phyloP scores from a whole-genome alignment of 306 rosid genomes.

The Pyrus communis region DNA sequence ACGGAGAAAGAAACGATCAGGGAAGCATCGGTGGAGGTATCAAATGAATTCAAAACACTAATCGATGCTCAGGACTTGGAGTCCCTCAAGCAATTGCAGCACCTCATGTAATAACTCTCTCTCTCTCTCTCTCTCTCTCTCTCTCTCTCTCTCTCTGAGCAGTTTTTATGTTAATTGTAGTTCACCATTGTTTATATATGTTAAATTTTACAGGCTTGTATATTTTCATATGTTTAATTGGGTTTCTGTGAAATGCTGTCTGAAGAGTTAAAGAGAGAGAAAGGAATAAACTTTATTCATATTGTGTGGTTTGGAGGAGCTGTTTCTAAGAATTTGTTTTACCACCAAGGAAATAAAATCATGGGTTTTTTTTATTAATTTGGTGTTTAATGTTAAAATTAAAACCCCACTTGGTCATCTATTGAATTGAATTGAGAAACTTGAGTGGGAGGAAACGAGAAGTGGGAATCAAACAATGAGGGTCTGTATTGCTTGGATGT shows the following conservation, averaged over 20 bases:
- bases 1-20: slow-evolving; percentile 34
- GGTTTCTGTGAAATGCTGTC: background rate
- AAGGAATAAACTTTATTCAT: background rate
- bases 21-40: slow-evolving; percentile 48
- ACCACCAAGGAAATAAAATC: background rate
- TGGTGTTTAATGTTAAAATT: background rate
- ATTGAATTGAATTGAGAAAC: background rate
- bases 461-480: background rate
- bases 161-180: background rate
- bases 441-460: background rate
- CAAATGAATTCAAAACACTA: slow-evolving; percentile 73
- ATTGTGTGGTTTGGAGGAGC: background rate
- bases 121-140: slow-evolving; percentile 3
- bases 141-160: background rate
- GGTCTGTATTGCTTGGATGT: background rate
- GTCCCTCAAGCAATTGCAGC: slow-evolving; percentile 61
- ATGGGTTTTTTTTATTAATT: background rate
- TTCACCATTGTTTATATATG: background rate
- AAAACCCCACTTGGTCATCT: background rate
- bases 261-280: background rate
- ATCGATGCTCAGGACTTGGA: slow-evolving; percentile 52
- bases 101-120: slow-evolving; percentile 45
- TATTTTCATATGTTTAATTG: background rate
- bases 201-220: background rate
- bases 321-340: background rate